Base-by-base conservation (phyloP, 1,139 yeast species). In the Yamadazyma oceani region DNA sequence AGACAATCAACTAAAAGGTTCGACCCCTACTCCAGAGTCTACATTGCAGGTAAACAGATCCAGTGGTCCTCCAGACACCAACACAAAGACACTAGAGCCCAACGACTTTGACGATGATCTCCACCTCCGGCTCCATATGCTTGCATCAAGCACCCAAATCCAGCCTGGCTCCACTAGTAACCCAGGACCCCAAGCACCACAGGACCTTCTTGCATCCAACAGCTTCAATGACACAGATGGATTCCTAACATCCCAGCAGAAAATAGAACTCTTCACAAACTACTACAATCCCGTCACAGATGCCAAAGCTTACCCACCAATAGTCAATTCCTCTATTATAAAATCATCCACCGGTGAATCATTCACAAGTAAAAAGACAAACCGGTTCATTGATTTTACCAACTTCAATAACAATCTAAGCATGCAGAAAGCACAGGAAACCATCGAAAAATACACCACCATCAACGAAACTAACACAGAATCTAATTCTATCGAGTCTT, bases 231-330 rank as follows among this genome's bases (percentile, higher is more conserved):
- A 45, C 1, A 31, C 37, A 5, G 65, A 58, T 10, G 75, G 73
- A 0, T 44, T 64, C 11, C 50, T 69, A 16, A 53, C 49, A 9
- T 52, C 59, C 11, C 56, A 54, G 3, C 55, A 69, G 26, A 50
- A 48, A 35, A 45, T 54, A 35, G 69, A 67, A 26, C 55, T 69
- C 3, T 66, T 66, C 45, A 62, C 71, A n/a, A 37, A 42, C 30
- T 44, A 44, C 35, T 44, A 40, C 31, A 39, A 37, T 24, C 46
- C 48, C 8, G 14, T 24, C 21, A 15, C 21, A 3, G 30, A 16
- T 5, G 11, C 21, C 19, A 27, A 27, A 27, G 11, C 30, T 5
- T 27, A 15, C 54, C 60, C 1, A 43, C 45, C 4, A 55, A 53
- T 4, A 37, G 35, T 15, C 33, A 42, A 1, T 54, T 49, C 37